Percentiles rank a stretch among this genome's conserved stretches.
Evolutionary conservation across 2,329 filamentous ascomycete genomes (phyloP).

Genomic region (Colletotrichum orbiculare): DNA sequence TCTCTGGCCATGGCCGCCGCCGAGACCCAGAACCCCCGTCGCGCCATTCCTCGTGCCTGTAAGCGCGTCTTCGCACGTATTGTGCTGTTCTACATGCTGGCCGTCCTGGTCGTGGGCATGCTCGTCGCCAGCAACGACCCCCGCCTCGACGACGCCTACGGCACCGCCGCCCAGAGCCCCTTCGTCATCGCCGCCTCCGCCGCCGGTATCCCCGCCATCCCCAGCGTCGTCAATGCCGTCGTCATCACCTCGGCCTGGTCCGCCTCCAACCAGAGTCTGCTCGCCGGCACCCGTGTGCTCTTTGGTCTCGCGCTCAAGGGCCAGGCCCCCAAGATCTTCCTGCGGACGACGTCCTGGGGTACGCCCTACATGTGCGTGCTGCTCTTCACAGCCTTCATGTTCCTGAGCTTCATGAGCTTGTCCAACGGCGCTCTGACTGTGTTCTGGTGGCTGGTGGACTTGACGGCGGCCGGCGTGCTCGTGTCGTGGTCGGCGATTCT

Average conservation of each 20-base stretch:
- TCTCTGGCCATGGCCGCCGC: conserved; percentile 41
- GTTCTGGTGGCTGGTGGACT: conserved; percentile 69
- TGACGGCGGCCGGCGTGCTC: conserved; percentile 63
- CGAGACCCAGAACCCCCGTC: conserved; percentile 56
- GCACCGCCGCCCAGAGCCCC: conserved; percentile 60
- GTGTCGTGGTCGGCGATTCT: conserved; percentile 66
- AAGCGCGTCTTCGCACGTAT: conserved; percentile 43
- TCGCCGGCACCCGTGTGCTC: conserved; percentile 66
- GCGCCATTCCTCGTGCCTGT: conserved; percentile 47
- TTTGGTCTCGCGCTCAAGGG: conserved; percentile 63
- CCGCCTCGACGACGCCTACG: conserved; percentile 60
- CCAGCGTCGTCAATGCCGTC: conserved; percentile 65
- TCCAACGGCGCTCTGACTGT: conserved; percentile 69
- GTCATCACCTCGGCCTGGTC: conserved; percentile 64
- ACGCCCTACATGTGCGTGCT: conserved; percentile 49
- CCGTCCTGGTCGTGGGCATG: conserved; percentile 64
- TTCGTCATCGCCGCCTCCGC: conserved; percentile 63
- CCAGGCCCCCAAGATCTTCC: conserved; percentile 63
- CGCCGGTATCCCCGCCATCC: conserved; percentile 63
- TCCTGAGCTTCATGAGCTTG: conserved; percentile 71
- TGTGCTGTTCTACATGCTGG: conserved; percentile 57
- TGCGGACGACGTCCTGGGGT: conserved; percentile 30
- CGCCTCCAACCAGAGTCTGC: conserved; percentile 64
- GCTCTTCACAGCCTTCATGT: conserved; percentile 66
- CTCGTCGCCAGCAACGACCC: conserved; percentile 64